Evolutionary conservation across 306 rosid genomes (phyloP), one percentile per base, ranked within the genome.

Genomic region (Medicago ruthenica): DNA sequence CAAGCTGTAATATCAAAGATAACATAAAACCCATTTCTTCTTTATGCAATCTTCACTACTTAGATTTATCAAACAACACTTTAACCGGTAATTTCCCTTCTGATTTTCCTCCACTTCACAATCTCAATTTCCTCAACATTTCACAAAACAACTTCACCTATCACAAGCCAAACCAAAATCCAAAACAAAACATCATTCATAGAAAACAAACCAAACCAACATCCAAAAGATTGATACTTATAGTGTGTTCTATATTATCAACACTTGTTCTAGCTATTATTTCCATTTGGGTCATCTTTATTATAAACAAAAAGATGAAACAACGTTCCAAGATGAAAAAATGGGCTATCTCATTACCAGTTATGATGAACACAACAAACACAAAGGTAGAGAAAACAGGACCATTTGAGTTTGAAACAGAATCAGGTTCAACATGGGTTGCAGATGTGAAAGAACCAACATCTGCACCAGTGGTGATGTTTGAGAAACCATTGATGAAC

Each of bases 401-500:
- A 12, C 98, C 97, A 51, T 95, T 95, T 77, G 81, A 85, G 5
- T 95, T 92, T 80, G 97, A 87, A 81, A 95, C 95, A 0, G 95
- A 90, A 51, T 90, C 97, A 0, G 95, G 98, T 1, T 73, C 89
- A 1, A 92, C 95, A 2, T 92, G 98, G 98, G 83, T 89, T 14
- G 98, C 89, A 0, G 97, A 94, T 42, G 60, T 94, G 42, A 90
- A 81, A 47, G 97, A 94, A 59, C 93, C 98, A 31, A 78, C 95
- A 4, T 94, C 95, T 0, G 96, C 95, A 0, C 76, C 94, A 3
- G 97, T 94, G 2, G 95, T 94, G 53, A 88, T 94, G 89, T 94
- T 94, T 78, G 97, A 94, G 92, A 94, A 94, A 87, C 98, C 98
- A 4, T 60, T 94, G 90, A 87, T 92, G 85, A 92, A 80, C 15